Evolutionary conservation across 2,329 filamentous ascomycete species (phyloP), one percentile per base, ranked within the genome.

Genomic region (Colletotrichum tropicale): DNA sequence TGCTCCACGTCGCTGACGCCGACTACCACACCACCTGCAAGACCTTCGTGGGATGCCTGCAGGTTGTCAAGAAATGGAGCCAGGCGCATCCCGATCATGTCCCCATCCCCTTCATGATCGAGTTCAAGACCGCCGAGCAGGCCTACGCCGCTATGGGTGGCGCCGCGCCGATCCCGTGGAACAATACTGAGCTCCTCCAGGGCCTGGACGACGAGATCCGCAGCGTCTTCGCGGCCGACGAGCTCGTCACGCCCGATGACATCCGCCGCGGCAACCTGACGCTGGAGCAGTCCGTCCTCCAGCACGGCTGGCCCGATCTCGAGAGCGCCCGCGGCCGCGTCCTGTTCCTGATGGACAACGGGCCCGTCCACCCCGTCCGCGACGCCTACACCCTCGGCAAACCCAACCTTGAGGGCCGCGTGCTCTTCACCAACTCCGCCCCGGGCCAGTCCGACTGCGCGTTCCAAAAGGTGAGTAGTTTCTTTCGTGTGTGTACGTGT

Each of bases 261-360:
- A 77, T 89, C 3, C 85, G 87, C 28, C 79, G 82, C 12, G 78
- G 76, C 1, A 81, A 82, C 56, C 71, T 86, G 28, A 88, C 87
- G 0, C 84, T 90, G 15, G 88, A 89, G 77, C 77, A 87, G 74
- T 86, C 85, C 6, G 81, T 89, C 2, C 80, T 89, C n/a, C 76
- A 81, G 62, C 71, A 85, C 69, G 88, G 88, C n/a, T 89, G 88
- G 88, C 88, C 88, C 0, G 84, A 84, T 15, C 82, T 90, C 3
- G 82, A 86, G 4, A 83, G 84, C 4, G 84, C 85, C 1, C 81
- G 87, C 13, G 87, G 87, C 6, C 84, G 85, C 34, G 84, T 89
- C 78, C 83, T 89, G 75, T 89, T 89, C 82, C 85, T 86, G 77
- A 88, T 89, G 82, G 88, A 89, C 79, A 89, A 89, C 78, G 85